These are phyloP conservation scores for Pseudonitzschia multiseries DNA, from an alignment of 108 stramenopile genomes.

Conservation along the genomic window DNA sequence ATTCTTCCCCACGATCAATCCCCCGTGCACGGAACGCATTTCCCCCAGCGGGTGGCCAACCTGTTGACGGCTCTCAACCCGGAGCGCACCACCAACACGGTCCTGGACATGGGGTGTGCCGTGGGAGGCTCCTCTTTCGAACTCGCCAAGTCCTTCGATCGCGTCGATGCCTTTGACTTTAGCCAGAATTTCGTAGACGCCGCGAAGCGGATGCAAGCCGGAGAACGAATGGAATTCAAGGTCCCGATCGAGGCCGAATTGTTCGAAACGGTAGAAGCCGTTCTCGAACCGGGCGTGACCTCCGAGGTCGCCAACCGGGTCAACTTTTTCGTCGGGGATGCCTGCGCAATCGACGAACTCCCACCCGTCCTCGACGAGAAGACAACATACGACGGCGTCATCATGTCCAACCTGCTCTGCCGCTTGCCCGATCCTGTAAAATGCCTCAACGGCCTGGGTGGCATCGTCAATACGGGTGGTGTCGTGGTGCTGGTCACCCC, in stretches of 20 bases:
- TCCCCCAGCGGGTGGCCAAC: slow-evolving; percentile 73
- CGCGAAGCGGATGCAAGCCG: slow-evolving; percentile 74
- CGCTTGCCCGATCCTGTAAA: slow-evolving; percentile 87
- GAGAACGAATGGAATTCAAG: slow-evolving; percentile 60
- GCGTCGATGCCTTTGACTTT: slow-evolving; percentile 91
- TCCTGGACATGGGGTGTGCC: slow-evolving; percentile 90
- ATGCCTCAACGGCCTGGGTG: slow-evolving; percentile 74
- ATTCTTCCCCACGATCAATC: slow-evolving; percentile 60
- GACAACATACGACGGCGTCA: slow-evolving; percentile 85
- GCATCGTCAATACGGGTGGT: slow-evolving; percentile 83
- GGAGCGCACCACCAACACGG: slow-evolving; percentile 46
- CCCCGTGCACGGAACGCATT: slow-evolving; percentile 62
- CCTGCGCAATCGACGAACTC: slow-evolving; percentile 71
- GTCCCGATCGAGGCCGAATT: slow-evolving; percentile 84
- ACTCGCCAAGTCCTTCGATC: slow-evolving; percentile 80
- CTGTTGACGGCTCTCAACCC: slow-evolving; percentile 55
- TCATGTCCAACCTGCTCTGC: slow-evolving; percentile 90
- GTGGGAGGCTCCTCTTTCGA: slow-evolving; percentile 91
- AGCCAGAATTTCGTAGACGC: slow-evolving; percentile 77
- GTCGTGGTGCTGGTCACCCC: slow-evolving; percentile 89
- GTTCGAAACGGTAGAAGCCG: slow-evolving; percentile 57
- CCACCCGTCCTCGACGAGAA: slow-evolving; percentile 40
- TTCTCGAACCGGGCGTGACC: slow-evolving; percentile 58
- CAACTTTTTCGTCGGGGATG: slow-evolving; percentile 86
- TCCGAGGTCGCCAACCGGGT: slow-evolving; percentile 54